phyloP scores from a whole-genome alignment of 140 eudicot genomes.

The Stevia rebaudiana region DNA sequence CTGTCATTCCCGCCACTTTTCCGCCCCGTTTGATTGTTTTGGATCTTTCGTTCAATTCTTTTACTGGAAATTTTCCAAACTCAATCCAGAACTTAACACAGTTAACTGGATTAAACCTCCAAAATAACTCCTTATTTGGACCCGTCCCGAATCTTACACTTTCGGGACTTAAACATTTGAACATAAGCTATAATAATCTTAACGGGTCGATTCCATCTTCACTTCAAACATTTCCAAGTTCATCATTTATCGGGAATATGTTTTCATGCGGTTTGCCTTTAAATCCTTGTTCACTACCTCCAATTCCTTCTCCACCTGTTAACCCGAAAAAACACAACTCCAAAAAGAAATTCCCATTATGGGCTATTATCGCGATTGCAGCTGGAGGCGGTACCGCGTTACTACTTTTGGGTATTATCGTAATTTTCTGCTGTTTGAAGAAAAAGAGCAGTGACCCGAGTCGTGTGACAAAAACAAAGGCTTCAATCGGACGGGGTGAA shows the following conservation, averaged over 20 bases:
- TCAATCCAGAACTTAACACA: constrained; percentile 59
- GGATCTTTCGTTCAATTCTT: constrained; percentile 75
- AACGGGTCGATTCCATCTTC: constrained; percentile 68
- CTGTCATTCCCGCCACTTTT: constrained; percentile 51
- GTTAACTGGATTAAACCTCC: constrained; percentile 53
- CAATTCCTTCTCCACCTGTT: constrained; percentile 43
- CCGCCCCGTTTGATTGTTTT: constrained; percentile 47
- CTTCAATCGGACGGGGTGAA: constrained; percentile 55
- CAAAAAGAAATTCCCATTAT: constrained; percentile 41
- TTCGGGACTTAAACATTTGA: constrained; percentile 45
- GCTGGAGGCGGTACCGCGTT: constrained; percentile 58
- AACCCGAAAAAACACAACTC: constrained; percentile 31
- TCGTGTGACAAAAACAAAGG: constrained; percentile 43
- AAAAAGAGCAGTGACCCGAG: constrained; percentile 41
- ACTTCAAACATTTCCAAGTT: constrained; percentile 47
- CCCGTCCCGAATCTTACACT: constrained; percentile 51
- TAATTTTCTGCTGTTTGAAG: constrained; percentile 51
- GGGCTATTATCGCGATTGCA: constrained; percentile 72
- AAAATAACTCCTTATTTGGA: constrained; percentile 69
- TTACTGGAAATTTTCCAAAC: constrained; percentile 54
- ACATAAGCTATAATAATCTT: constrained; percentile 64
- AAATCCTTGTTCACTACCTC: constrained; percentile 41
- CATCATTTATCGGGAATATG: constrained; percentile 68
- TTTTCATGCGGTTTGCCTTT: constrained; percentile 76
- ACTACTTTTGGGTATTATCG: constrained; percentile 30